Evolutionary conservation across 768 basidiomycete genomes (phyloP).

Genomic region (Kwoniella pini): DNA sequence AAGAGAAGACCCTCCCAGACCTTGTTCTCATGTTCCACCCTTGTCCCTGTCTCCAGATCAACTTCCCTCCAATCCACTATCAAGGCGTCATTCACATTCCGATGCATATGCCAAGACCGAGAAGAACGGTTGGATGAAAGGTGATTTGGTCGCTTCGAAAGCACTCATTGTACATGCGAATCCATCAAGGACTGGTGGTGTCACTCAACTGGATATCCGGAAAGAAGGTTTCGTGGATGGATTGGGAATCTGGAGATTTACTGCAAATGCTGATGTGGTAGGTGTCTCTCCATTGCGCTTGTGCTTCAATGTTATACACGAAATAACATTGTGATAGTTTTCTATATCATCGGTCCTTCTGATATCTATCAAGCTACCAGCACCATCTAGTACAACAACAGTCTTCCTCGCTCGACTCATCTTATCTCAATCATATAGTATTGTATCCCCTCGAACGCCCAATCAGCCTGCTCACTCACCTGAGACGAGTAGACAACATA

Average conservation of each 20-base stretch:
- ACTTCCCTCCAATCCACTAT: neutral
- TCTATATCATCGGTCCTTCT: constrained; percentile 43
- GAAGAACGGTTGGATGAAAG: constrained; percentile 39
- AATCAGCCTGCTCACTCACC: constrained; percentile 31
- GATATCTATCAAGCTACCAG: constrained; percentile 28
- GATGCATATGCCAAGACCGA: neutral
- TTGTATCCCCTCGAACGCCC: constrained; percentile 45
- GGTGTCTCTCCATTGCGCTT: constrained; percentile 10
- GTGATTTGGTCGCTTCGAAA: constrained; percentile 35
- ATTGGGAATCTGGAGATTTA: constrained; percentile 36
- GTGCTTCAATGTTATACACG: neutral
- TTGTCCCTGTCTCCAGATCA: neutral
- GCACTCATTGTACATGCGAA: constrained; percentile 46
- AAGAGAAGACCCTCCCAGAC: neutral
- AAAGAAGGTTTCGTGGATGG: constrained; percentile 47
- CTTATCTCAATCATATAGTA: constrained; percentile 38
- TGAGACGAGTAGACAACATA: constrained; percentile 28
- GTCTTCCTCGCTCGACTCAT: constrained; percentile 49
- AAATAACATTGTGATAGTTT: constrained; percentile 32
- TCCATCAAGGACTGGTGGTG: constrained; percentile 35
- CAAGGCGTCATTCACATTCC: neutral
- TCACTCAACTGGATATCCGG: constrained; percentile 30
- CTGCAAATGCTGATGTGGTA: constrained; percentile 41
- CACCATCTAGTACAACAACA: constrained; percentile 41
- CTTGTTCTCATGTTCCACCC: constrained; percentile 9